Evolutionary conservation across 192 early-diverging fungal species (phyloP).

Genomic region (Coemansia nantahalensis): DNA sequence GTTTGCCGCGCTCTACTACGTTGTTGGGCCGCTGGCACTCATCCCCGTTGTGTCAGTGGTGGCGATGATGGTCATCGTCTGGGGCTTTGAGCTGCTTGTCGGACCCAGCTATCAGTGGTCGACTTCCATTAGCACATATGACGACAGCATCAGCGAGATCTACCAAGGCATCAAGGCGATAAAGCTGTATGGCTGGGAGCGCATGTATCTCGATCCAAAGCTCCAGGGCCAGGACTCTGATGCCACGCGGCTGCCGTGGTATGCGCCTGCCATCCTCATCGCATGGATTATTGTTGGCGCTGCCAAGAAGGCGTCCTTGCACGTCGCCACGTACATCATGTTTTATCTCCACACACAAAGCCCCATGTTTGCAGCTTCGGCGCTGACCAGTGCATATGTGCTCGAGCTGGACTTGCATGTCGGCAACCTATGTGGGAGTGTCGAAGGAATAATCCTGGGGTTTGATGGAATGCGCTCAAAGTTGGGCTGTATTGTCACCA

Average conservation of each 20-base stretch:
- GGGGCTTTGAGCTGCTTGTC: constrained; percentile 5
- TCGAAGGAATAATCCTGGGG: constrained; percentile 1
- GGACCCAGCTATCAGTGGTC: constrained; percentile 20
- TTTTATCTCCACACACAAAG: constrained; percentile 15
- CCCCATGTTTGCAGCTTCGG: not conserved
- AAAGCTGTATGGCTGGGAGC: constrained; percentile 49
- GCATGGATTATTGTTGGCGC: constrained; percentile 11
- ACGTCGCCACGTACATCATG: constrained; percentile 16
- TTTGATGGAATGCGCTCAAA: constrained; percentile 2
- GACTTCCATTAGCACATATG: not conserved
- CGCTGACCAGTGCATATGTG: constrained; percentile 26
- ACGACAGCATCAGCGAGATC: constrained; percentile 16
- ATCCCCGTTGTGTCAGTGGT: constrained; percentile 12
- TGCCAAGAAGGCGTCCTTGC: constrained; percentile 3
- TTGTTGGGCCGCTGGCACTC: constrained; percentile 21
- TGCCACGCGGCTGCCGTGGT: constrained; percentile 20
- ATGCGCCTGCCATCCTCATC: constrained; percentile 19
- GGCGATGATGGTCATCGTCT: not conserved
- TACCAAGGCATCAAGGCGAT: constrained; percentile 28
- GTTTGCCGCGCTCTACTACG: constrained; percentile 15
- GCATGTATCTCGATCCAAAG: constrained; percentile 27
- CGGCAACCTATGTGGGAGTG: constrained; percentile 1
- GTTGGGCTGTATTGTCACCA: constrained; percentile 5
- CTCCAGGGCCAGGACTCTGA: constrained; percentile 8
- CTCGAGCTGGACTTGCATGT: constrained; percentile 22